phyloP scores from a whole-genome alignment of 352 stramenopile genomes.

The Globisporangium uncinulatum region DNA sequence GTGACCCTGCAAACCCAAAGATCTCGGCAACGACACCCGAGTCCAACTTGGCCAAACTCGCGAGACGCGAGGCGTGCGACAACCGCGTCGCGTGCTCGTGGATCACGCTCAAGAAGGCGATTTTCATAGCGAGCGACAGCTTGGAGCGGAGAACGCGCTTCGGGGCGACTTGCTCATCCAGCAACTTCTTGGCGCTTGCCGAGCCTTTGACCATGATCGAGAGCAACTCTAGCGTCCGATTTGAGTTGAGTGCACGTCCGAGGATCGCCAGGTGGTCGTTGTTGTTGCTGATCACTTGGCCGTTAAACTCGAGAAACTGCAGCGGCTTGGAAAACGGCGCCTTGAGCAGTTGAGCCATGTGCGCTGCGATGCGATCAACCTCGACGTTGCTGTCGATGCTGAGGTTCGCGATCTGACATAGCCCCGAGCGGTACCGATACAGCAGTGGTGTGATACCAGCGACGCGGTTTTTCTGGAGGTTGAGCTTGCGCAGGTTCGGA shows the following conservation, averaged over 20 bases:
- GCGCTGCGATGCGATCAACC: slow-evolving; percentile 6
- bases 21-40: slow-evolving; percentile 1
- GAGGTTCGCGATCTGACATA: slow-evolving; percentile 15
- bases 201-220: slow-evolving; percentile 4
- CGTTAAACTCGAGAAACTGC: slow-evolving; percentile 9
- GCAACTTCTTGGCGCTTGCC: slow-evolving; percentile 1
- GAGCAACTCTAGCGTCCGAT: slow-evolving; percentile 2
- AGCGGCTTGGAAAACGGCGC: slow-evolving; percentile 12
- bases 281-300: not conserved
- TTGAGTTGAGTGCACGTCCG: not conserved
- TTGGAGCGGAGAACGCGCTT: slow-evolving; percentile 14
- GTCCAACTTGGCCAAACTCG: not conserved
- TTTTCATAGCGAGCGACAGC: slow-evolving; percentile 14
- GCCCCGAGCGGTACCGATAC: slow-evolving; percentile 4
- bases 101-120: slow-evolving; percentile 24
- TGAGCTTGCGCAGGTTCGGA: slow-evolving; percentile 19
- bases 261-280: not conserved
- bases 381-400: slow-evolving; percentile 15
- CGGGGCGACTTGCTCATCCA: slow-evolving; percentile 5
- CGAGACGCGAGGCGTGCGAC: too few species aligned
- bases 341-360: slow-evolving; percentile 13
- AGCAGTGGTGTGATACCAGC: slow-evolving; percentile 16
- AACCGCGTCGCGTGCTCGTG: not conserved
- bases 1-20: slow-evolving; percentile 10
- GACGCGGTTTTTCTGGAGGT: slow-evolving; percentile 12